Conservation (phyloP, 805 yeast species). For the Helenozyma baotianmanensis region DNA sequence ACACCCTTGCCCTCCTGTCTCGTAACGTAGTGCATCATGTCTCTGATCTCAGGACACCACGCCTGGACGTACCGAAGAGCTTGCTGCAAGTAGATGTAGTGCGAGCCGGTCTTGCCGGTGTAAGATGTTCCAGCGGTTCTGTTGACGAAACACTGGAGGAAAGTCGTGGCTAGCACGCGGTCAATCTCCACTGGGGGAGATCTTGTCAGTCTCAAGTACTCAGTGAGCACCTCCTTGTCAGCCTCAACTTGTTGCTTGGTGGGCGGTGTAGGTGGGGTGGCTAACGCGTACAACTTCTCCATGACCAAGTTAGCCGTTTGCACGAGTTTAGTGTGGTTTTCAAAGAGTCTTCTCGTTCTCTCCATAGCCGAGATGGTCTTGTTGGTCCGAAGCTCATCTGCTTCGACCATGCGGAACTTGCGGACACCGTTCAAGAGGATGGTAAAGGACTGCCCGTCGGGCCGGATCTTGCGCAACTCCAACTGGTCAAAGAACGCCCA, state of each 20-base stretch:
- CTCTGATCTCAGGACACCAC: conserved; percentile 33
- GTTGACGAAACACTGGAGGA: conserved; percentile 27
- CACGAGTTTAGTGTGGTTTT: conserved; percentile 25
- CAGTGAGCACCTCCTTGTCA: conserved; percentile 17
- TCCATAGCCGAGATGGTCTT: conserved; percentile 13
- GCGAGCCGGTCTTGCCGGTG: conserved; percentile 20
- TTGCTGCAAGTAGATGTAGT: conserved; percentile 25
- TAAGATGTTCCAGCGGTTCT: conserved; percentile 24
- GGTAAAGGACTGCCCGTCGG: conserved; percentile 36
- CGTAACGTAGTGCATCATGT: conserved; percentile 4
- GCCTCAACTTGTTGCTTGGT: conserved; percentile 20
- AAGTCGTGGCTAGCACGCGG: conserved; percentile 26
- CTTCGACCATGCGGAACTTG: conserved; percentile 14
- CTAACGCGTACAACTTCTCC: conserved; percentile 21
- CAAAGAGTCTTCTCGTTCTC: conserved; percentile 21
- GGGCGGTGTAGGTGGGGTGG: conserved; percentile 34
- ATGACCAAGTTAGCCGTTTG: conserved; percentile 25
- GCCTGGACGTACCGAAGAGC: conserved; percentile 27
- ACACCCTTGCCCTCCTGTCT: background rate
- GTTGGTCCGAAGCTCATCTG: conserved; percentile 12
- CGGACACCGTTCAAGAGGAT: conserved; percentile 35
- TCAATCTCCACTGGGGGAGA: conserved; percentile 25
- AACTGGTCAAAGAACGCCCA: conserved; percentile 35
- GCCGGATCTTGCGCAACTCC: conserved; percentile 14
- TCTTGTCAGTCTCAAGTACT: conserved; percentile 11